Conservation (phyloP, 139 green algal species). For the Chlorella ohadii region DNA sequence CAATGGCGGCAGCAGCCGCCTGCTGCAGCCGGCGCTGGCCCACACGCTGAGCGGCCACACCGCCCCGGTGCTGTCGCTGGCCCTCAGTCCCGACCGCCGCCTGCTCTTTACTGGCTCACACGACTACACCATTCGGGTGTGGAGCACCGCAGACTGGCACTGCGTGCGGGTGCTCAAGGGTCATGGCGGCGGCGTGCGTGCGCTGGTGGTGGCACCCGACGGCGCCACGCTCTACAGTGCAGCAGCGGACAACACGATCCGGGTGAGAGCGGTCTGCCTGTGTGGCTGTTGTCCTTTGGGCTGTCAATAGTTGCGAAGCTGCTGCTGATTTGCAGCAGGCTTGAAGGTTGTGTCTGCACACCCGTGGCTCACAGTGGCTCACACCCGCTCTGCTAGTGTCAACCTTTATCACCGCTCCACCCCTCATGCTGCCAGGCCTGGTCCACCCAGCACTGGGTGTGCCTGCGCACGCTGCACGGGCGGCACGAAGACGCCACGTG, state of each 20-base stretch:
- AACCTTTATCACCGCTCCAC: neutral
- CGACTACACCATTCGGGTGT: constrained; percentile 92
- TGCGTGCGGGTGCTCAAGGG: constrained; percentile 41
- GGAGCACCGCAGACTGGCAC: constrained; percentile 60
- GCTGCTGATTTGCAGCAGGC: no score
- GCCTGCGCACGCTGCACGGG: constrained; percentile 48
- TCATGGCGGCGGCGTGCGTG: constrained; percentile 44
- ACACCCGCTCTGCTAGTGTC: no score
- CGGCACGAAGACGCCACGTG: constrained; percentile 47
- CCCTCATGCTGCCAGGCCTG: constrained; percentile 19
- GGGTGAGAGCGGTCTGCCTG: constrained; percentile 1
- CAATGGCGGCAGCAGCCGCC: neutral
- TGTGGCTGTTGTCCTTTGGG: neutral
- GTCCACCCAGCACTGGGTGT: constrained; percentile 43
- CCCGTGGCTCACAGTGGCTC: no score
- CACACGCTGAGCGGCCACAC: constrained; percentile 35
- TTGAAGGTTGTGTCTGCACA: no score
- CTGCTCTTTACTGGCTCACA: constrained; percentile 89
- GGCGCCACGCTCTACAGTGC: constrained; percentile 33
- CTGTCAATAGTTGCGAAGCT: no score
- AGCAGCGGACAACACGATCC: constrained; percentile 44
- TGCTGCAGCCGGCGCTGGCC: neutral
- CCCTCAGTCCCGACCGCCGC: constrained; percentile 55
- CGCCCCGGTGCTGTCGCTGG: constrained; percentile 29
- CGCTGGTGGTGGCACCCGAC: constrained; percentile 33